Percentiles rank a stretch among this genome's conserved stretches.
Conservation (phyloP, 495 filamentous ascomycete species). For the Neurospora sp. region DNA sequence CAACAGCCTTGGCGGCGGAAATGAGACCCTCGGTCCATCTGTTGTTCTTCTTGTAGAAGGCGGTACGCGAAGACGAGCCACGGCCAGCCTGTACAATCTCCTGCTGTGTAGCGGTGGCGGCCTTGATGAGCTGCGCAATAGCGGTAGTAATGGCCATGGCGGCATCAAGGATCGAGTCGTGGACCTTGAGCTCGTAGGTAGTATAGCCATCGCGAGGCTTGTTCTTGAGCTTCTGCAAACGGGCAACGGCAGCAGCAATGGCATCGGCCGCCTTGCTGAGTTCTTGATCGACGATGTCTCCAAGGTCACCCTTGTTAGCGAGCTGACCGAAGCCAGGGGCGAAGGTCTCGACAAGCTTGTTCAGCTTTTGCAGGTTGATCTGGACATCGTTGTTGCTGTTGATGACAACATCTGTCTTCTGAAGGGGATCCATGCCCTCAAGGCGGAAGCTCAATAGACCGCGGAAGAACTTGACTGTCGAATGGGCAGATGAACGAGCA, state of each 20-base stretch:
- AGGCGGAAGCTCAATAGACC: conserved; percentile 87
- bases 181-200: conserved; percentile 92
- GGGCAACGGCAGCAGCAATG: conserved; percentile 82
- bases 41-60: conserved; percentile 98
- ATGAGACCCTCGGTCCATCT: conserved; percentile 97
- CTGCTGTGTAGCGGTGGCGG: conserved; percentile 85
- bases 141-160: conserved; percentile 94
- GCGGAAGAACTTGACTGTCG: conserved; percentile 92
- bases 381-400: conserved; percentile 94
- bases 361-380: conserved; percentile 79
- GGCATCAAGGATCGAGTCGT: conserved; percentile 88
- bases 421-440: conserved; percentile 72
- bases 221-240: conserved; percentile 80
- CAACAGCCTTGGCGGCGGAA: conserved; percentile 93
- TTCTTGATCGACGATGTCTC: conserved; percentile 87
- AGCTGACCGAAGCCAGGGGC: conserved; percentile 76
- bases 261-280: conserved; percentile 90
- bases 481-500: conserved; percentile 74
- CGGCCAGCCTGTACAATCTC: conserved; percentile 96
- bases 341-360: conserved; percentile 84
- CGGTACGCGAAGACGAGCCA: conserved; percentile 77
- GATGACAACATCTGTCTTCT: conserved; percentile 92
- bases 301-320: conserved; percentile 72
- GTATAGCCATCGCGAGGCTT: conserved; percentile 90
- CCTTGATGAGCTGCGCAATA: conserved; percentile 92